Conservation (phyloP, 345 rosid genomes). For the Geranium brycei region DNA sequence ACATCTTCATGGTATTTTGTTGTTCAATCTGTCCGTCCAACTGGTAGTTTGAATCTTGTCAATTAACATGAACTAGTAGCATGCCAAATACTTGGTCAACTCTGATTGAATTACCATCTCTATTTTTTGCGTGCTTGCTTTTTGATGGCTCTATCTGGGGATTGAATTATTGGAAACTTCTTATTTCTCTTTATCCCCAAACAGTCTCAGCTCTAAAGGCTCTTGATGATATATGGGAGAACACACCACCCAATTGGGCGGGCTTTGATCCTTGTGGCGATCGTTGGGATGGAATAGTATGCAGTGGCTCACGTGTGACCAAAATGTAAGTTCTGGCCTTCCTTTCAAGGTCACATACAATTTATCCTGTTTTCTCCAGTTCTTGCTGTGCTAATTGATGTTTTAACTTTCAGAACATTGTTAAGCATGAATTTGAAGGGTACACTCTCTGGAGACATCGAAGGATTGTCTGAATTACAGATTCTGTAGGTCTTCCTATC, state of each 20-base stretch:
- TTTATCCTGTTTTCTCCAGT: neutral
- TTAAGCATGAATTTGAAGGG: slow-evolving; percentile 47
- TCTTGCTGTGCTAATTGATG: neutral
- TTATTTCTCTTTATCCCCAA: neutral
- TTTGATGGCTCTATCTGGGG: neutral
- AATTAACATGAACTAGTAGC: too few species aligned
- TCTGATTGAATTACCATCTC: neutral
- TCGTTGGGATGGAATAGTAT: slow-evolving; percentile 57
- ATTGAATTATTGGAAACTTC: neutral
- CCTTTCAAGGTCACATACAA: neutral
- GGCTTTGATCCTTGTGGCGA: slow-evolving; percentile 64
- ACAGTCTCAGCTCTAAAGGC: slow-evolving; percentile 34
- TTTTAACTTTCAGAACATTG: slow-evolving; percentile 40
- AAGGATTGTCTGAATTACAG: slow-evolving; percentile 39
- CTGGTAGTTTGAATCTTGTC: too few species aligned
- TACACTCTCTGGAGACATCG: slow-evolving; percentile 38
- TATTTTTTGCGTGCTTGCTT: neutral
- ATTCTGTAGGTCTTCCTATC: slow-evolving; percentile 39
- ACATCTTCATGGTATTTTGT: too few species aligned
- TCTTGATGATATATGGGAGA: slow-evolving; percentile 33
- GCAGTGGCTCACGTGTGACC: slow-evolving; percentile 33
- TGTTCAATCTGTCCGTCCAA: too few species aligned
- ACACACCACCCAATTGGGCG: slow-evolving; percentile 45
- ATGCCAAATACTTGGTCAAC: neutral
- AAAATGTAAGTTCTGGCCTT: slow-evolving; percentile 35